Conservation (phyloP, 2,329 filamentous ascomycete species). For the Colletotrichum neosansevieriae region DNA sequence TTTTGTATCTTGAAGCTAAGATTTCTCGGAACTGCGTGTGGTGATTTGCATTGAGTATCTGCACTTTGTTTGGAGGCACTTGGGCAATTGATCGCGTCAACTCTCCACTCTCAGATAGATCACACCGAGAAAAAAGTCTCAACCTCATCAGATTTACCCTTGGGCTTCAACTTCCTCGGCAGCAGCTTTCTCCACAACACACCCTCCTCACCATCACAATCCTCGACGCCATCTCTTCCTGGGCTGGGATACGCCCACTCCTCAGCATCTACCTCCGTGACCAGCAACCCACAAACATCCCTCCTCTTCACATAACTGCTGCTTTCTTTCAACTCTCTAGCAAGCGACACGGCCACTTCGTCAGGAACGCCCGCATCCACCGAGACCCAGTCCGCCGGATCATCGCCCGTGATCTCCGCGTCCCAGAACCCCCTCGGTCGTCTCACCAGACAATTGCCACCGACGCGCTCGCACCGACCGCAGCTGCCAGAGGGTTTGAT, state of each 20-base stretch:
- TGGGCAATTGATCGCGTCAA: not conserved
- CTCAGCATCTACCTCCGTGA: conserved; percentile 11
- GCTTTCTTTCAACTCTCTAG: not conserved
- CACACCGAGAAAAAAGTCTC: not conserved
- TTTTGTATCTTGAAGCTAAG: too few species aligned
- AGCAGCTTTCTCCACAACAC: not conserved
- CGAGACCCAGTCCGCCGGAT: not conserved
- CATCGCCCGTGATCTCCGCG: not conserved
- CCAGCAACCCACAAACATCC: conserved; percentile 15
- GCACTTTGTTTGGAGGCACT: too few species aligned
- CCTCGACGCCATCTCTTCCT: not conserved
- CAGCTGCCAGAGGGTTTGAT: not conserved
- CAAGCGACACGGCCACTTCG: conserved; percentile 5
- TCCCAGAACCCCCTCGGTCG: not conserved
- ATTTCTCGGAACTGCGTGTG: too few species aligned
- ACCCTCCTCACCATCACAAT: not conserved
- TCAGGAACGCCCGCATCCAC: not conserved
- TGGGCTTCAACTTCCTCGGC: not conserved
- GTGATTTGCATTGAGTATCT: too few species aligned
- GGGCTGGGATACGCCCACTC: conserved; percentile 15
- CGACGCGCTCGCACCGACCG: conserved; percentile 18
- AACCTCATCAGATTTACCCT: not conserved
- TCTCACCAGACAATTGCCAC: not conserved
- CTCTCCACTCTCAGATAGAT: too few species aligned
- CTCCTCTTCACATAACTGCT: not conserved